Base-by-base conservation (phyloP, 169 alveolate genomes). In the Blepharisma undulans region DNA sequence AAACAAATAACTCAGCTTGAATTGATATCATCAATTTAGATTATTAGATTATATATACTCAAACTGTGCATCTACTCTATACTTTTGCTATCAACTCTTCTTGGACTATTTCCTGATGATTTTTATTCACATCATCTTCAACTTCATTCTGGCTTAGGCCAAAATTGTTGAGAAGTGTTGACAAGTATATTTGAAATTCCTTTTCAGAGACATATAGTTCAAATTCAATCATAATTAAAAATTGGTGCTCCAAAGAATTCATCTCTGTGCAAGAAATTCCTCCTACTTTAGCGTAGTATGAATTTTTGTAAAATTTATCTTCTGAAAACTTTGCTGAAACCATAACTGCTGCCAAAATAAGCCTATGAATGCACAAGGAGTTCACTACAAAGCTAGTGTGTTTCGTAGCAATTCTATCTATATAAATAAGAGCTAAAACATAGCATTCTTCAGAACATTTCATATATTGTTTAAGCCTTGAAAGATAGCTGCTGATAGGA, bases 291-390 rank as follows among this genome's bases (percentile, higher is more conserved):
- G 99, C 99, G 92, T 97, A 98, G 89, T 94, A 97, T 60, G 93
- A 90, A 93, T 98, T 98, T 27, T 98, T 96, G 95, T 96, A 98
- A 95, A 94, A 98, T 30, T 95, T 93, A 87, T 98, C 99, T 85
- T 98, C 99, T 89, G 95, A 96, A 96, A 97, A 98, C 96, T 98
- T 98, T 22, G 98, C 98, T 27, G 99, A 97, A 18, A 98, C 95
- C 97, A 97, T 96, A 21, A 95, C 96, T 12, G 99, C 97, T 7
- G 99, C 96, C 14, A 98, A 95, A 72, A 98, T 88, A 72, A 98
- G 92, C 85, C 99, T 96, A 94, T 98, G 98, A 14, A 91, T 76
- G 48, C 87, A 36, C 27, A 74, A 88, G 25, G 74, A n/a, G 59
- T 72, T 36, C 25, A 88, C 34, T 25, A 34, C 21, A 30, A 88